Evolutionary conservation across 1,139 yeast genomes (phyloP), one percentile per base, ranked within the genome.

Genomic region (Saccharomyces hybrid): DNA sequence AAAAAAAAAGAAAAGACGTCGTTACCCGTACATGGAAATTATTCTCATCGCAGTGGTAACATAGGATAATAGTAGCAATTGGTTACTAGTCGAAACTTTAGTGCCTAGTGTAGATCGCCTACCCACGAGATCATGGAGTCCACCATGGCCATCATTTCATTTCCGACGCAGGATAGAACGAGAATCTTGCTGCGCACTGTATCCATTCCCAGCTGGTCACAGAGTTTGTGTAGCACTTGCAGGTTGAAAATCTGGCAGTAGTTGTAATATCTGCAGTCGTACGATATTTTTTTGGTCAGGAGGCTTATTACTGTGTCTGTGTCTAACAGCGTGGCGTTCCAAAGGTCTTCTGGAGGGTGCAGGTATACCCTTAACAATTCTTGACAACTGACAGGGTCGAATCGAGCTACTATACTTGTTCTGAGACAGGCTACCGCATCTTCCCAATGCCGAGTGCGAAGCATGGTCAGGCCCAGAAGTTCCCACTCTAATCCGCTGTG

Each of bases 401-500:
- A 93, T 56, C 90, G 77, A n/a, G 86, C 85, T 58, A 80, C 76
- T 52, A 90, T 72, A 0, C 95, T 84, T 51, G 90, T 85, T 52
- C 83, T 76, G 64, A 86, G 82, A 5, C 98, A 96, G 23, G 86
- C 82, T 11, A 89, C 77, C 0, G 96, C 95, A 64, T 88, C 95
- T 57, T 84, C 84, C 67, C 74, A 82, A 67, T 89, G 90, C 66
- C 86, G 85, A 48, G 91, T 81, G 58, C 97, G 79, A 63, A 80
- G 80, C 4, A 96, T 90, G 48, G 89, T 82, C 55, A 82, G 77
- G 0, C 98, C 99, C 58, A 91, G 79, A 47, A 91, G 78, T 70
- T 91, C 97, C 98, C 98, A 93, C 71, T 93, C 99, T 55, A 88
- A 74, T 0, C 96, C 87, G 54, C 89, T 82, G 71, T 88, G 91